Evolutionary conservation across 257 asterid genomes (phyloP).

Genomic region (Nicotiana obtusifolia): DNA sequence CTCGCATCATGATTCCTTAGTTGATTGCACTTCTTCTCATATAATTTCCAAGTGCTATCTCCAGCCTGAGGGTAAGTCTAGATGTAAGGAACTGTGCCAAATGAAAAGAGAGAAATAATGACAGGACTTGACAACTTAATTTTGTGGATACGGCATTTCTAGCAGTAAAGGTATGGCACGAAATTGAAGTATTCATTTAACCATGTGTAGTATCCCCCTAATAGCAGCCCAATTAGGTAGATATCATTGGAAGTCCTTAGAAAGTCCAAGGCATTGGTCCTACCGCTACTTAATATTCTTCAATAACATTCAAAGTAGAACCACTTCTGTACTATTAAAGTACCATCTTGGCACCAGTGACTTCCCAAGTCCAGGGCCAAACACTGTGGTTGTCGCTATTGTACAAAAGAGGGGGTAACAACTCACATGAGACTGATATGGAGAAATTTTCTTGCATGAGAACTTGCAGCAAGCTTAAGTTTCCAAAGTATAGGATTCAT

Average conservation of each 20-base stretch:
- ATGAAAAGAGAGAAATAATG: neutral
- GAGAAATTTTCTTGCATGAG: neutral
- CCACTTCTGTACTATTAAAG: neutral
- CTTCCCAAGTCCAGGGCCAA: neutral
- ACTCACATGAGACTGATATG: neutral
- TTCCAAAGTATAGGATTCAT: neutral
- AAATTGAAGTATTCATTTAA: neutral
- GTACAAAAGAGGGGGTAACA: neutral
- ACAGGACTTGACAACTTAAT: neutral
- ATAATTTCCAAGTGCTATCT: slow-evolving; percentile 60
- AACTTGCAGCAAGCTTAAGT: neutral
- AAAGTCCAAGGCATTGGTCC: neutral
- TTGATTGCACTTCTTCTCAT: slow-evolving; percentile 70
- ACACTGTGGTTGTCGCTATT: neutral
- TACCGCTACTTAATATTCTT: neutral
- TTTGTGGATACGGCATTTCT: neutral
- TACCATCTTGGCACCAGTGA: neutral
- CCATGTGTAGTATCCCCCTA: neutral
- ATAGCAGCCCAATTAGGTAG: neutral
- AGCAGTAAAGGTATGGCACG: neutral
- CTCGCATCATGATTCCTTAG: slow-evolving; percentile 60
- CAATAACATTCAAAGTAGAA: neutral
- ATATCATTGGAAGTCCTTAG: neutral
- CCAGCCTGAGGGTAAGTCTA: slow-evolving; percentile 48
- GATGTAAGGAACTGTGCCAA: slow-evolving; percentile 1